phyloP scores from a whole-genome alignment of 352 stramenopile genomes.

The Phytophthora lateralis region DNA sequence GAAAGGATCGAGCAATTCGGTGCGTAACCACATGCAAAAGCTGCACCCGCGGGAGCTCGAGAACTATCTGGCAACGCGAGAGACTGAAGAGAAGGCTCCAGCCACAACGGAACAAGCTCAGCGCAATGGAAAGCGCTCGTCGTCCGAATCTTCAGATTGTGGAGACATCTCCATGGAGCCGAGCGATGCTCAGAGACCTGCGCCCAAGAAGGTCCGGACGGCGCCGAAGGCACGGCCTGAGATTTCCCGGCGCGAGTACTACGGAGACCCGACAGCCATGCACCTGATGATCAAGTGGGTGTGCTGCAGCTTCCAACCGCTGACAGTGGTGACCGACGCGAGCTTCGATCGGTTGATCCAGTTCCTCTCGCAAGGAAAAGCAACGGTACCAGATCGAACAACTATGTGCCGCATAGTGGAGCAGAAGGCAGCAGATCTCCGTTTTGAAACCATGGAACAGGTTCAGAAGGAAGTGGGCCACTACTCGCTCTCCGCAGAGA shows the following conservation, averaged over 20 bases:
- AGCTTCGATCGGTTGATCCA: conserved; percentile 1
- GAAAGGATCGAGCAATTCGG: no score
- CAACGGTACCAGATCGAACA: conserved; percentile 2
- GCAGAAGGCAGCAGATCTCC: conserved; percentile 5
- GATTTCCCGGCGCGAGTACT: not conserved
- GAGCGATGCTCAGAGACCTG: not conserved
- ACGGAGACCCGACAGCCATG: not conserved
- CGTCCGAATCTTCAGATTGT: not conserved
- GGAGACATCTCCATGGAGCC: not conserved
- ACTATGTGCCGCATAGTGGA: conserved; percentile 14
- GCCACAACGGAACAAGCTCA: not conserved
- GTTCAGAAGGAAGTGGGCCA: not conserved
- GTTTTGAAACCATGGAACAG: conserved; percentile 8
- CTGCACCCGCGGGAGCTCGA: conserved; percentile 6
- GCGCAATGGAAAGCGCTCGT: conserved; percentile 1
- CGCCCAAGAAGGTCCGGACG: conserved; percentile 3
- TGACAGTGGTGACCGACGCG: conserved; percentile 5
- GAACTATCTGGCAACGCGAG: not conserved
- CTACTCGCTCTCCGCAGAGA: conserved; percentile 15
- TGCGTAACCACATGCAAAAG: conserved; percentile 17
- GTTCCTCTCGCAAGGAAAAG: conserved; percentile 5
- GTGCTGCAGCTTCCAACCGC: conserved; percentile 7
- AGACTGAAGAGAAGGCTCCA: not conserved
- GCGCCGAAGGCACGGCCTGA: not conserved
- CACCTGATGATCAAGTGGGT: conserved; percentile 8